Percentiles rank a stretch among this genome's conserved stretches.
These are phyloP conservation scores for Syzygium malaccense DNA, from an alignment of 441 rosid genomes.

Conservation along the genomic window DNA sequence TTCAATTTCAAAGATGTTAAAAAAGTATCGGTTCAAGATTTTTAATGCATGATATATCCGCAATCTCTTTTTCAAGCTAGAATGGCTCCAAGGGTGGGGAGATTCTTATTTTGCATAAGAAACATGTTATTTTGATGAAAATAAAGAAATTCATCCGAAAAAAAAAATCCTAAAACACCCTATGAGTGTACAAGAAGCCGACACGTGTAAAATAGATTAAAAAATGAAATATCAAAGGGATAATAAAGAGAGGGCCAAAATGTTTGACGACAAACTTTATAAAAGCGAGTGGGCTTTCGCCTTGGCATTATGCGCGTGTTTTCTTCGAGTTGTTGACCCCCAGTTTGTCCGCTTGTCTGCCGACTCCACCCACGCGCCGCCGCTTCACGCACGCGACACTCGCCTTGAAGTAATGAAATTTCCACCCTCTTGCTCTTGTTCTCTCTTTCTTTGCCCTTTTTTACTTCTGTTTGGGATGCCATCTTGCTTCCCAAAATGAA, in stretches of 20 bases:
- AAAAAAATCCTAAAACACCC: accelerated
- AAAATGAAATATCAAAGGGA: not conserved
- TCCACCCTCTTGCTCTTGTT: not conserved
- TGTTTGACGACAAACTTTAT: not conserved
- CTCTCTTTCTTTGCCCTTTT: not conserved
- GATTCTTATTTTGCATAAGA: not conserved
- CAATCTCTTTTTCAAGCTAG: not conserved
- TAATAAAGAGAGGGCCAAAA: not conserved
- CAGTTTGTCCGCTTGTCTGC: not conserved
- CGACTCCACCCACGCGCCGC: not conserved
- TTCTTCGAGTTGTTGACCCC: not conserved
- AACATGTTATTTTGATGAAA: not conserved
- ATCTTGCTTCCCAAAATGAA: not conserved
- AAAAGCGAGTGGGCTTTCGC: not conserved
- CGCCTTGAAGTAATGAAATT: not conserved
- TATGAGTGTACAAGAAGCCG: not conserved
- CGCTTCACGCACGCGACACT: not conserved
- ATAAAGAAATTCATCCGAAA: not conserved
- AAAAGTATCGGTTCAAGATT: accelerated
- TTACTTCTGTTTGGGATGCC: accelerated
- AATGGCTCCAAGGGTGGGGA: not conserved
- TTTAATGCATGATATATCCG: not conserved
- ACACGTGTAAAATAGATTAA: not conserved
- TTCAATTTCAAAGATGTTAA: accelerated
- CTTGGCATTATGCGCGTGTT: not conserved